Conservation (phyloP, 192 early-diverging fungal species). For the Coemansia sp. region DNA sequence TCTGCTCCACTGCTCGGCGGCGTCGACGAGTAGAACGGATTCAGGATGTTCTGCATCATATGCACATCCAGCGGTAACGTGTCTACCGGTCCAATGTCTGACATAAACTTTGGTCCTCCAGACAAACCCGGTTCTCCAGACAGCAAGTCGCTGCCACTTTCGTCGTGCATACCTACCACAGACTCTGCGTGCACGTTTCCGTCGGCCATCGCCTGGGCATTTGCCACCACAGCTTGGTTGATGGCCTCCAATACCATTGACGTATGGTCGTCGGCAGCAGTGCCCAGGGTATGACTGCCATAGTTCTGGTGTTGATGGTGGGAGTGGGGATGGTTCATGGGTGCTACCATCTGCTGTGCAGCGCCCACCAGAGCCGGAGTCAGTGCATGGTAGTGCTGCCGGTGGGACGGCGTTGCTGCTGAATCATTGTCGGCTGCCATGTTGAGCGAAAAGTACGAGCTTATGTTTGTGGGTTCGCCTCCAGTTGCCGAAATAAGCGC, state of each 20-base stretch:
- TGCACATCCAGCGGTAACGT: conserved; percentile 30
- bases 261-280: neutral
- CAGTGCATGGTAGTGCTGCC: conserved; percentile 7
- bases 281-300: neutral
- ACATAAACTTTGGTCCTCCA: neutral
- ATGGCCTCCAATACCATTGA: conserved; percentile 19
- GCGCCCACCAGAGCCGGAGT: too few species aligned
- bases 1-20: neutral
- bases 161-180: neutral
- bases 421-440: neutral
- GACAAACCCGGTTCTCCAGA: neutral
- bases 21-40: conserved; percentile 17
- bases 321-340: too few species aligned
- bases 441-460: conserved; percentile 41
- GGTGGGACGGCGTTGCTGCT: conserved; percentile 1
- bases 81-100: conserved; percentile 4
- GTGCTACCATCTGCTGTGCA: too few species aligned
- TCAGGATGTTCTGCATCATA: conserved; percentile 39
- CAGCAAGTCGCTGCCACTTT: neutral
- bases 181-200: neutral
- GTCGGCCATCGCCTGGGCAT: too few species aligned
- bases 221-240: conserved; percentile 14
- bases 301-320: neutral
- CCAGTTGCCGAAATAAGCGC: conserved; percentile 38
- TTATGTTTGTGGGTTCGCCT: conserved; percentile 26